phyloP scores from a whole-genome alignment of 257 asterid genomes.

The Nicotiana tabacum region DNA sequence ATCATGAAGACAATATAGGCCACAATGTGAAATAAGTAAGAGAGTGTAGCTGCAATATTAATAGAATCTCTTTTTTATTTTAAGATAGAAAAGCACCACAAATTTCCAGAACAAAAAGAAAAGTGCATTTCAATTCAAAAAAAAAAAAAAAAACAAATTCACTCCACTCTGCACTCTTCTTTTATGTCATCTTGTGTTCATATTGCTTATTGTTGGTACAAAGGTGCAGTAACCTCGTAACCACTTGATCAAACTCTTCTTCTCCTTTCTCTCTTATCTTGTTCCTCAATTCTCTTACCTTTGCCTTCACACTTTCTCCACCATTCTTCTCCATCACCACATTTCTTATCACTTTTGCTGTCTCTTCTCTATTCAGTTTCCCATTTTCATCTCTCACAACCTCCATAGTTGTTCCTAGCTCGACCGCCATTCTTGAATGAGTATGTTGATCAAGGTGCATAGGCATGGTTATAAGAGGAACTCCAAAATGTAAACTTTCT shows the following conservation, averaged over 20 bases:
- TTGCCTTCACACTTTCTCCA: slow-evolving; percentile 26
- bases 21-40: background rate
- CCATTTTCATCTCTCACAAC: slow-evolving; percentile 18
- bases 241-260: slow-evolving; percentile 17
- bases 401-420: slow-evolving; percentile 28
- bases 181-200: background rate
- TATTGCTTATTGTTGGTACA: slow-evolving; percentile 24
- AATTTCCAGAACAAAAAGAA: background rate
- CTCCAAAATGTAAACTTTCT: slow-evolving; percentile 32
- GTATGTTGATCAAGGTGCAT: slow-evolving; percentile 24
- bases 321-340: slow-evolving; percentile 17
- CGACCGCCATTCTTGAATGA: slow-evolving; percentile 20
- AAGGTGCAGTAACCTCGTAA: slow-evolving; percentile 16
- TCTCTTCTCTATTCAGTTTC: slow-evolving; percentile 19
- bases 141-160: background rate
- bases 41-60: background rate
- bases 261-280: slow-evolving; percentile 31
- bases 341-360: slow-evolving; percentile 14
- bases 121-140: background rate
- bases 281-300: slow-evolving; percentile 21
- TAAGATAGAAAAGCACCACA: background rate
- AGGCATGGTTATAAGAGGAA: slow-evolving; percentile 38
- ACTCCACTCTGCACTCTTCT: background rate
- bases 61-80: background rate
- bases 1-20: background rate